Evolutionary conservation across 331 rosid genomes (phyloP).

Genomic region (Saraca asoca): DNA sequence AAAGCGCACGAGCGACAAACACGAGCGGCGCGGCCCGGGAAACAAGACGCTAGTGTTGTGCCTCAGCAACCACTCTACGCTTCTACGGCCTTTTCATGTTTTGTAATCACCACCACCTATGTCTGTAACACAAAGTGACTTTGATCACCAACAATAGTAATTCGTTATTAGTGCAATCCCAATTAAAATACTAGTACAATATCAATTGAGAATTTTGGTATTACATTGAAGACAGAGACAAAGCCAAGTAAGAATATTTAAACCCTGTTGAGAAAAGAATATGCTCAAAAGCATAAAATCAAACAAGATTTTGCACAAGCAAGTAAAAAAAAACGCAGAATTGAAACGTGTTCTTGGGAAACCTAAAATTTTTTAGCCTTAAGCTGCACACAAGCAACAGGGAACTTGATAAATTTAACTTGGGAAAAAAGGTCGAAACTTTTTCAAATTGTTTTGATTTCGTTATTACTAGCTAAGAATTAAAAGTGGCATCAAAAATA

Average conservation of each 20-base stretch:
- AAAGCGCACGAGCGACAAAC: conserved; percentile 72
- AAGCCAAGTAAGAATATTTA: too few relatives aligned
- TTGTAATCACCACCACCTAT: conserved; percentile 35
- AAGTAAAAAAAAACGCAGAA: too few relatives aligned
- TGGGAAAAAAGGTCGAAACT: not conserved
- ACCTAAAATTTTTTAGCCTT: too few relatives aligned
- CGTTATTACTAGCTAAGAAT: not conserved
- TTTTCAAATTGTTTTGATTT: not conserved
- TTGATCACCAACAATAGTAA: too few relatives aligned
- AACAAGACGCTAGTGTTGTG: conserved; percentile 42
- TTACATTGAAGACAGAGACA: too few relatives aligned
- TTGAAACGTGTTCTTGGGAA: too few relatives aligned
- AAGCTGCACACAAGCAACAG: not conserved
- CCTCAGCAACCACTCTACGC: conserved; percentile 40
- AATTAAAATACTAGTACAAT: too few relatives aligned
- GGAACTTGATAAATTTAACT: not conserved
- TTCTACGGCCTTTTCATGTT: conserved; percentile 27
- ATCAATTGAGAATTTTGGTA: too few relatives aligned
- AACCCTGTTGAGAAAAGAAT: too few relatives aligned
- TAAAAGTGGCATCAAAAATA: conserved; percentile 27
- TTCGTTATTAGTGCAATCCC: too few relatives aligned
- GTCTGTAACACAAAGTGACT: conserved; percentile 9
- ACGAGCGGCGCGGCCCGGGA: conserved; percentile 64
- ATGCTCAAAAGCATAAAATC: too few relatives aligned
- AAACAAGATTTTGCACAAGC: too few relatives aligned